These are phyloP conservation scores for Eucalyptus erythrocorys DNA, from an alignment of 345 rosid species.

Conservation along the genomic window DNA sequence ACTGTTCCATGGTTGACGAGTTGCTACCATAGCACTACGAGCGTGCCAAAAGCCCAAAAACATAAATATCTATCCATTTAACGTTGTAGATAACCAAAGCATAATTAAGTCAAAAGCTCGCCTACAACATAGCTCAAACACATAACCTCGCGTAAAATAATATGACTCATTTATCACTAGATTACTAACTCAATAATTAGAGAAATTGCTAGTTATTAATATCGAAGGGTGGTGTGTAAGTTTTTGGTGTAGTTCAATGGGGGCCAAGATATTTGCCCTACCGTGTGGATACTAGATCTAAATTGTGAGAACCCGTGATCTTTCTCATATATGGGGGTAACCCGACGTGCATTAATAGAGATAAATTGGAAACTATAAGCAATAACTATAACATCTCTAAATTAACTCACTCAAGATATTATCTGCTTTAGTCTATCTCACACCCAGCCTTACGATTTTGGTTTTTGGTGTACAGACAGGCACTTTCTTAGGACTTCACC, in stretches of 20 bases:
- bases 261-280: neutral
- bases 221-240: neutral
- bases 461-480: too few relatives aligned
- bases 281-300: neutral
- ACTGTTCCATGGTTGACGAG: neutral
- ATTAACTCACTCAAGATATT: too few relatives aligned
- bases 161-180: neutral
- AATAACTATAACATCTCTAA: neutral
- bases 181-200: neutral
- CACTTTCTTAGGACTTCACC: too few relatives aligned
- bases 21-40: neutral
- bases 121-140: neutral
- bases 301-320: neutral
- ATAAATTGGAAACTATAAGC: neutral
- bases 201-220: neutral
- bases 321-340: neutral
- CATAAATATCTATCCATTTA: neutral
- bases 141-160: neutral
- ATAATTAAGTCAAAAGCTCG: neutral
- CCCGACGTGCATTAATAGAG: neutral
- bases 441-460: too few relatives aligned
- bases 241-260: neutral
- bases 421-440: neutral
- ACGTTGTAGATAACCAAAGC: neutral
- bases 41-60: neutral